phyloP scores from a whole-genome alignment of 176 grass and related monocot genomes.

The Juncus inflexus region DNA sequence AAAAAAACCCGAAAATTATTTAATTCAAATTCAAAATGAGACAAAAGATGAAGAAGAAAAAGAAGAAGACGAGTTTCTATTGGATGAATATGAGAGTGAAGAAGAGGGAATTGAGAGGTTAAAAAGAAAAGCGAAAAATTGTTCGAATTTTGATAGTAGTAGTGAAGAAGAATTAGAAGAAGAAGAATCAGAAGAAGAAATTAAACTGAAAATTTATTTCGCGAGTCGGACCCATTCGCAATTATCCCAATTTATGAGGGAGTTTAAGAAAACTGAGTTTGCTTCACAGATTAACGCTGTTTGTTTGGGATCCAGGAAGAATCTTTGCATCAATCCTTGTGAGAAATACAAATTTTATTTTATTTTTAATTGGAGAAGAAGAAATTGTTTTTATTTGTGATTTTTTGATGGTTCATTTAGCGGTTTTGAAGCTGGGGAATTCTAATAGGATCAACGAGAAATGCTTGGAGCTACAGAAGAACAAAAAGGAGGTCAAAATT shows the following conservation, averaged over 20 bases:
- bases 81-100: constrained; percentile 78
- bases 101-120: constrained; percentile 23
- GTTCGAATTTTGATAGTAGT: constrained; percentile 41
- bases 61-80: constrained; percentile 53
- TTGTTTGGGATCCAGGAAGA: constrained; percentile 94
- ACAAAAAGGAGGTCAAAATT: constrained; percentile 65
- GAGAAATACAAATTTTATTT: constrained; percentile 2
- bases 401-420: constrained; percentile 34
- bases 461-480: constrained; percentile 81
- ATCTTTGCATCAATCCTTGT: constrained; percentile 74
- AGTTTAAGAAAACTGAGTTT: constrained; percentile 72
- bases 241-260: constrained; percentile 79
- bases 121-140: constrained; percentile 33
- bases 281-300: constrained; percentile 36
- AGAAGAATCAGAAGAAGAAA: constrained; percentile 53
- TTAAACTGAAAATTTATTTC: constrained; percentile 82
- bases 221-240: constrained; percentile 84
- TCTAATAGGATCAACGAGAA: constrained; percentile 65
- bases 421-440: constrained; percentile 65
- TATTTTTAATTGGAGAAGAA: neutral
- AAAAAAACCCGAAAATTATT: constrained; percentile 22
- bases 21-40: constrained; percentile 26
- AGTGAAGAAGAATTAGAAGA: constrained; percentile 44
- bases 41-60: constrained; percentile 27
- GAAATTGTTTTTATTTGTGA: neutral